Percentiles rank a stretch among this genome's conserved stretches.
phyloP scores from a whole-genome alignment of 805 yeast genomes.

The Lipomyces yamadae region DNA sequence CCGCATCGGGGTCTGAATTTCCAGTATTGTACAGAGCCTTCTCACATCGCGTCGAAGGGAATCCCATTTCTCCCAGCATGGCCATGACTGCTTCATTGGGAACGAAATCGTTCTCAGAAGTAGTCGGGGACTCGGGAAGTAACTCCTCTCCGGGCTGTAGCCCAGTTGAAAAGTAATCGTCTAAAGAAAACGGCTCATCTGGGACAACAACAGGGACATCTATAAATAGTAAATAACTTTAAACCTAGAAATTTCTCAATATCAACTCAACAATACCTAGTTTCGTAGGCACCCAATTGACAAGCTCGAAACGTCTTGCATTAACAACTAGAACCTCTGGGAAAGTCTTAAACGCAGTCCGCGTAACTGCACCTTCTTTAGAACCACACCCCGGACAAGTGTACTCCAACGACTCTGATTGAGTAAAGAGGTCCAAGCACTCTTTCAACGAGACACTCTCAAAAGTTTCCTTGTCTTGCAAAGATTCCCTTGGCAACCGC shows the following conservation, averaged over 20 bases:
- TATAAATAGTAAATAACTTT: conserved; percentile 2
- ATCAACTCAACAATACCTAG: conserved; percentile 43
- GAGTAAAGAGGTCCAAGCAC: conserved; percentile 54
- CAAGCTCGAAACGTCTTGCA: conserved; percentile 79
- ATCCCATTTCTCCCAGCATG: conserved; percentile 82
- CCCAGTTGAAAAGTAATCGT: conserved; percentile 51
- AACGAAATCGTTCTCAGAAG: conserved; percentile 46
- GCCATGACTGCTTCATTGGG: conserved; percentile 63
- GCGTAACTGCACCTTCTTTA: conserved; percentile 48
- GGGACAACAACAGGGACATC: conserved; percentile 69
- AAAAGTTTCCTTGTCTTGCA: conserved; percentile 55
- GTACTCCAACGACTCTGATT: conserved; percentile 64
- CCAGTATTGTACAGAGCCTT: conserved; percentile 77
- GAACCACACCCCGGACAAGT: conserved; percentile 62
- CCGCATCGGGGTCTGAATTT: conserved; percentile 65
- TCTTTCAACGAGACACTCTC: conserved; percentile 56
- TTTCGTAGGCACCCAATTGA: conserved; percentile 89
- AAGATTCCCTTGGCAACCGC: conserved; percentile 42
- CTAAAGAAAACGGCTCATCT: conserved; percentile 53
- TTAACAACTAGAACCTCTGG: conserved; percentile 76
- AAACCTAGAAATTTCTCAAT: not conserved
- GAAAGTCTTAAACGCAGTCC: conserved; percentile 59
- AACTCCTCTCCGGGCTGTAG: conserved; percentile 50
- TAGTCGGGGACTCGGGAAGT: conserved; percentile 47
- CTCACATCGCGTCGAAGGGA: conserved; percentile 65